Evolutionary conservation across 2,329 filamentous ascomycete species (phyloP), one percentile per base, ranked within the genome.

Genomic region (Ustulina deusta): DNA sequence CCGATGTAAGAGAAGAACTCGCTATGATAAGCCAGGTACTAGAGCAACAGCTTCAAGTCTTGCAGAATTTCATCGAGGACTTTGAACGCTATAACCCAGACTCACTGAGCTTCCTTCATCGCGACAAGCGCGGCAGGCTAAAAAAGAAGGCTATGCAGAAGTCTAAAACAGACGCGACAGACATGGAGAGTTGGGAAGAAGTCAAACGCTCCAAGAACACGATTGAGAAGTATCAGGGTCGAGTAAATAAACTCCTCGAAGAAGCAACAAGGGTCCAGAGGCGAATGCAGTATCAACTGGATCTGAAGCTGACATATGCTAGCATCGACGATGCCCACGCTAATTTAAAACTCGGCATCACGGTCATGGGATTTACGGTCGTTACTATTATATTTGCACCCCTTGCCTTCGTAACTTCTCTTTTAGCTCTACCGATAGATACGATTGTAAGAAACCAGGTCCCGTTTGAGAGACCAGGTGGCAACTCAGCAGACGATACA

Each of bases 291-390:
- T 46, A 65, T 22, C 61, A 61, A 22, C 57, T 69, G 2, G 65
- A 69, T 22, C 48, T 69, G 22, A 67, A 54, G 27, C 56, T 57
- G 10, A 69, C 64, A 34, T 25, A 64, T 20, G 52, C 40, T 7
- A 66, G 59, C 38, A 58, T 66, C n/a, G 10, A 44, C 1, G 64
- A 66, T 27, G 59, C 64, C 20, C 59, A 54, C 20, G 20, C 58
- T 3, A 58, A 61, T 20, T 61, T 36, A 25, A 29, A 17, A 11
- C 51, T 69, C 10, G 38, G 61, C 15, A 44, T 56, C 2, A 52
- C 64, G 20, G 64, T 69, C 15, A 64, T 69, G 11, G 64, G 68
- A 2, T 69, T 69, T 32, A 69, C 68, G 6, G 32, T 69, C 22
- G 51, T 68, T 13, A 69, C 68, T 11, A 29, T 69, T 9, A 65